Base-by-base conservation (phyloP, 2,329 filamentous ascomycete species). In the Pestalotiopsis sp. region DNA sequence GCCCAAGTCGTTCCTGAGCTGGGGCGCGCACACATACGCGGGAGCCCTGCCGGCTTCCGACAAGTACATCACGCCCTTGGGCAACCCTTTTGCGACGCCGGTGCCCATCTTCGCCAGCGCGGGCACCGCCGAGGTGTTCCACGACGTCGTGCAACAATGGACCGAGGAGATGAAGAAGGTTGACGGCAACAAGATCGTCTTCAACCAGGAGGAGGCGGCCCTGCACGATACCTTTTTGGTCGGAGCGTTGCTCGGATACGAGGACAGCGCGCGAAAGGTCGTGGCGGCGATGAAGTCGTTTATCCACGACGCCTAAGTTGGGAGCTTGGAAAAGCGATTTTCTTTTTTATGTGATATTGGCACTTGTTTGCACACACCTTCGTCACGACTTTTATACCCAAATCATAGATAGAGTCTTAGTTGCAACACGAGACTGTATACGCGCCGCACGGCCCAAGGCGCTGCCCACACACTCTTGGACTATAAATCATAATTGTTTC, bases 181-280 rank as follows among this genome's bases (percentile, higher is more conserved):
- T 13, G 72, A 74, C 56, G 82, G 81, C 0, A 84, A 83, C 67
- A 71, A 76, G 55, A 75, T 83, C 0, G 75, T 74, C 52, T 66
- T 82, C 22, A 74, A 80, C 69, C 73, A 82, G 3, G 78, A 80
- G 68, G 72, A 79, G 70, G 58, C 74, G 11, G 79, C 75, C 6
- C 78, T 79, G 38, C 84, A 86, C 73, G 84, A 85, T 74, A 76
- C 82, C 14, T 71, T 83, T 35, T 62, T 82, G 3, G 10, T 57
- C 1, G 65, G 44, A 66, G 68, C 30, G 13, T 44, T 14, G 3
- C 7, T 66, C 13, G 65, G 65, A 35, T 63, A 83, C 67, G 72
- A 80, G 62, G 74, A 79, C 56, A 77, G 73, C 67, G 69, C 72
- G 11, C 30, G 66, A 13, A 67, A 57, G 3, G 73, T 75, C 38